Evolutionary conservation across 371 early-diverging fungal genomes (phyloP), one percentile per base, ranked within the genome.

Genomic region (Amoeboaphelidium occidentale): DNA sequence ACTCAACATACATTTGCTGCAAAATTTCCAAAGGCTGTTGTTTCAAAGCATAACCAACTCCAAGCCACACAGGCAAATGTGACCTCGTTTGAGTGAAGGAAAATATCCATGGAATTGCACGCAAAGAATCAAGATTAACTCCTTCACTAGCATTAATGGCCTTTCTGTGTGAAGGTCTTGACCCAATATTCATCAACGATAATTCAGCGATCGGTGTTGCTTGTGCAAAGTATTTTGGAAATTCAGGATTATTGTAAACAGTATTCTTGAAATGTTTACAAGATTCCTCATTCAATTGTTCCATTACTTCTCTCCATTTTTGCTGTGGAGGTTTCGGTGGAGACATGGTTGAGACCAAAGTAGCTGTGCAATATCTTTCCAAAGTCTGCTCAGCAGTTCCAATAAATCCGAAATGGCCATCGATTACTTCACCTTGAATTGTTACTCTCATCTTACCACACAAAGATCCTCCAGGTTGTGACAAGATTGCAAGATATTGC

Each of bases 361-460:
- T 53, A 25, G 59, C 54, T 25, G 54, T 55, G 4, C 55, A 48
- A 47, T 58, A 58, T 23, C 59, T 55, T 47, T 58, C 59, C 20
- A 58, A 45, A 2, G 59, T 55, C 49, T 58, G 59, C 41, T 53
- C 53, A 25, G 59, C 56, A 21, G 59, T 58, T 1, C 47, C 55
- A 13, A 27, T 32, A 14, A 48, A 49, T 21, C 59, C 59, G 47
- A 58, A 58, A 42, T 55, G 54, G 20, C 1, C 52, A 22, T 58
- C 59, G 41, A 58, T 58, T 27, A 58, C 55, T 42, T 58, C 59
- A 6, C 59, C 59, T 46, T 58, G 59, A 42, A 58, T 55, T 2
- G 59, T 58, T 43, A 58, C 53, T 6, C 58, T 26, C 27, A 48
- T 48, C 20, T 20, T 4, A 26, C 59, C 59, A 20, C 53, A 47